phyloP scores from a whole-genome alignment of 805 yeast species.

The Sugiyamaella boreocaroliniensis region DNA sequence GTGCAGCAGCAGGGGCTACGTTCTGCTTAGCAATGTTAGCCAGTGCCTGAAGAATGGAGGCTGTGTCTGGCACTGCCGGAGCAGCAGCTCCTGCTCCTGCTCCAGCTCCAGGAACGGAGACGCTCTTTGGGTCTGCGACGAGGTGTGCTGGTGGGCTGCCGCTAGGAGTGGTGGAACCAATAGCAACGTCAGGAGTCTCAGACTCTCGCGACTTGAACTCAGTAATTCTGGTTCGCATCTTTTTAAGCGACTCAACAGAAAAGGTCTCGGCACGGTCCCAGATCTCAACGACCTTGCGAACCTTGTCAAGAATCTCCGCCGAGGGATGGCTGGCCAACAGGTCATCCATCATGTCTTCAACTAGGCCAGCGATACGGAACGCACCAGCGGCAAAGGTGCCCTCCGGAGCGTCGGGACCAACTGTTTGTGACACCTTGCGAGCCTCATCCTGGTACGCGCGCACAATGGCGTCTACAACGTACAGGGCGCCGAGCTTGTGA shows the following conservation, averaged over 20 bases:
- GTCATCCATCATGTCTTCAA: slow-evolving; percentile 58
- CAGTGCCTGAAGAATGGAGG: slow-evolving; percentile 61
- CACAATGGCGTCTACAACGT: slow-evolving; percentile 87
- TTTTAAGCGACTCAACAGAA: slow-evolving; percentile 45
- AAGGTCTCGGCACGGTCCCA: slow-evolving; percentile 88
- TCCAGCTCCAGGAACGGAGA: slow-evolving; percentile 1
- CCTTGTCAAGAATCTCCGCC: slow-evolving; percentile 45
- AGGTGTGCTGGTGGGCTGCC: slow-evolving; percentile 48
- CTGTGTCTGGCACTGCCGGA: slow-evolving; percentile 41
- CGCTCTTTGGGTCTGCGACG: slow-evolving; percentile 20
- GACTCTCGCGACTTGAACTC: slow-evolving; percentile 33
- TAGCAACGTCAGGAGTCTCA: slow-evolving; percentile 34
- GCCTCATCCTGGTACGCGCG: slow-evolving; percentile 78
- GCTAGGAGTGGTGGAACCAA: slow-evolving; percentile 58
- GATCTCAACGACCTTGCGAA: slow-evolving; percentile 78
- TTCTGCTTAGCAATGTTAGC: slow-evolving; percentile 54
- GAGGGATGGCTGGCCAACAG: slow-evolving; percentile 29
- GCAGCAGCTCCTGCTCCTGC: slow-evolving; percentile 4
- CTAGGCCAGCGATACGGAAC: slow-evolving; percentile 53
- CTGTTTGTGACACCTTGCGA: slow-evolving; percentile 44
- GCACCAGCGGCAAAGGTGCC: slow-evolving; percentile 76
- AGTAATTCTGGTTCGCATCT: slow-evolving; percentile 37
- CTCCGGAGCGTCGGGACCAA: slow-evolving; percentile 46
- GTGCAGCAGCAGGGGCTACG: slow-evolving; percentile 22
- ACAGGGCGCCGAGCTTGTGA: slow-evolving; percentile 85